Base-by-base conservation (phyloP, 148 eudicot species). In the Rhododendron ovatum region DNA sequence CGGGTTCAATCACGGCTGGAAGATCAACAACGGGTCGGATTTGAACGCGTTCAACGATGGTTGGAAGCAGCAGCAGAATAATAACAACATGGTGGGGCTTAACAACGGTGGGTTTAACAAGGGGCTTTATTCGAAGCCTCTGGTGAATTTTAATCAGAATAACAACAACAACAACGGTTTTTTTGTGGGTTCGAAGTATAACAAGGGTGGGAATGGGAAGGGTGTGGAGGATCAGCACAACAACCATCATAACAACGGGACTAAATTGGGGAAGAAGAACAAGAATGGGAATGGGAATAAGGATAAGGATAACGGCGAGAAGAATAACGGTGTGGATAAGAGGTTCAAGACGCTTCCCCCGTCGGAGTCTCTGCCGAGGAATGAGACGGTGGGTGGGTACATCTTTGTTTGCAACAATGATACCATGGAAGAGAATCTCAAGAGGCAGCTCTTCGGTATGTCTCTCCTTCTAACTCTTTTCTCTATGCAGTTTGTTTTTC, bases 331-430 rank as follows among this genome's bases (percentile, higher is more conserved):
- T 18, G 91, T 93, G 57, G 98, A 94, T 84, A 97, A 97, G 90
- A 95, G 98, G 93, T 97, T 97, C 86, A 95, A 97, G 93, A 95
- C 98, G 4, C 88, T 97, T 74, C 99, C 99, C 82, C 92, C 98
- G 11, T 88, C 98, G 9, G 98, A 97, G 79, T 88, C 98, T 65
- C 88, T 97, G 85, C 99, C 98, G 0, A 97, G 95, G 82, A 91
- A 94, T 86, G 99, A 97, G 83, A 94, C 92, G 0, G 90, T 97
- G 45, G 99, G 99, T 74, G 99, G 99, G 4, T 97, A 97, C 89
- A 97, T 97, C 85, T 97, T 97, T 88, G 98, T 97, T 18, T 97
- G 99, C 87, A 97, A 97, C 89, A 95, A 97, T 88, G 99, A 97
- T 89, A 97, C 99, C 39, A 97, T 97, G 99, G 95, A 95, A 86